Base-by-base conservation (phyloP, 345 rosid species). In the Aegle marmelos region DNA sequence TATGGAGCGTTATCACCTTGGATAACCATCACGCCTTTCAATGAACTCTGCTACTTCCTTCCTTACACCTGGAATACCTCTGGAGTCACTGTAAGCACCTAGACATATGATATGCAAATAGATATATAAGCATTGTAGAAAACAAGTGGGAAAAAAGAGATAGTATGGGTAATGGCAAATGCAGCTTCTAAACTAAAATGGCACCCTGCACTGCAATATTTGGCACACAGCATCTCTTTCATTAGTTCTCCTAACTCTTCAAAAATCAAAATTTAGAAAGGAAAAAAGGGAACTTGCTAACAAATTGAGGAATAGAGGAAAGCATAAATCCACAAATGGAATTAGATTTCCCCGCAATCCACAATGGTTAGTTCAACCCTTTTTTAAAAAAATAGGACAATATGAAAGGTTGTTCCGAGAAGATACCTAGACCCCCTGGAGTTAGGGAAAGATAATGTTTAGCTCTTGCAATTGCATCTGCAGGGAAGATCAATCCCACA, bases 51-150 rank as follows among this genome's bases (percentile, higher is more conserved):
- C 96, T 60, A 95, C 99, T 83, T 93, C 99, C 88, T 95, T 91
- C 82, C 98, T 87, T 59, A 95, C 73, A 57, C 95, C 99, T 0
- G 96, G 97, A 81, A 93, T 65, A 54, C 99, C 99, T 83, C 99
- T 90, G 74, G 99, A 94, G 79, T 96, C 99, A 83, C 97, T 93
- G 83, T 96, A 96, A 86, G 99, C 98, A 84, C 99, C 99, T 93
- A 79, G 65, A 76, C 24, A 75, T 59, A 79, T 25, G 27, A 39
- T 22, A 27, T 68, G 77, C 4, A 27, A 79, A 73, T 31, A 31
- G 33, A 34, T 6, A 19, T 65, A 65, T 63, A 64, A 63, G 33
- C 71, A 74, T 27, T 21, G 33, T 53, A 48, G n/a, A 75, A 50
- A 30, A 17, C 27, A 3, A 36, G 25, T 41, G 28, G 33, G 30